phyloP scores from a whole-genome alignment of 148 eudicot species.

The Salicornia ramosissima region DNA sequence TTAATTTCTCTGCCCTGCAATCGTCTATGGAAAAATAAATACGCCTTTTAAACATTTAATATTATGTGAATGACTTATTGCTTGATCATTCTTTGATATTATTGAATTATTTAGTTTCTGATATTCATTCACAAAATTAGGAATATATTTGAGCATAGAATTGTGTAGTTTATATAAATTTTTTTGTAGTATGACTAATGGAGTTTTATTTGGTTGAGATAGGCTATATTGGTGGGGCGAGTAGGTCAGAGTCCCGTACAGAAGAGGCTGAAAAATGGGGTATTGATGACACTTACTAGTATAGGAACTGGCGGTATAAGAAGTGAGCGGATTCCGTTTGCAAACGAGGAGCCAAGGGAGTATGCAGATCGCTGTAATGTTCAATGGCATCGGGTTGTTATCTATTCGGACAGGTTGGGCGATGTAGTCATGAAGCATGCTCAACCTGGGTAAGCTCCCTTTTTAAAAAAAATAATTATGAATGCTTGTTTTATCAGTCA shows the following conservation, averaged over 20 bases:
- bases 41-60: too few species aligned
- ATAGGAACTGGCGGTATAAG: slow-evolving; percentile 91
- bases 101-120: too few species aligned
- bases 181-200: slow-evolving; percentile 4
- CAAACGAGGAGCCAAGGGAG: slow-evolving; percentile 74
- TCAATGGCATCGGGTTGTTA: slow-evolving; percentile 92
- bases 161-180: neutral
- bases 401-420: slow-evolving; percentile 62
- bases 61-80: too few species aligned
- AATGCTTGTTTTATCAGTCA: neutral
- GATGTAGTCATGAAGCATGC: slow-evolving; percentile 49
- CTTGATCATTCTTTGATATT: too few species aligned
- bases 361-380: slow-evolving; percentile 81
- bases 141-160: neutral
- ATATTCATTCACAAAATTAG: too few species aligned
- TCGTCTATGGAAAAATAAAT: too few species aligned
- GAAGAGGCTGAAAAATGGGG: slow-evolving; percentile 71
- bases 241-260: slow-evolving; percentile 76
- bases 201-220: slow-evolving; percentile 9
- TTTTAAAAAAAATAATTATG: too few species aligned
- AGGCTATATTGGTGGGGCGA: slow-evolving; percentile 83
- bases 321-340: slow-evolving; percentile 76
- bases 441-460: slow-evolving; percentile 56
- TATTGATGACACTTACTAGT: slow-evolving; percentile 47
- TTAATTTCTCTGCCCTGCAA: too few species aligned